Percentiles rank a stretch among this genome's conserved stretches.
Evolutionary conservation across 345 rosid genomes (phyloP).

Genomic region (Rhodamnia argentea): DNA sequence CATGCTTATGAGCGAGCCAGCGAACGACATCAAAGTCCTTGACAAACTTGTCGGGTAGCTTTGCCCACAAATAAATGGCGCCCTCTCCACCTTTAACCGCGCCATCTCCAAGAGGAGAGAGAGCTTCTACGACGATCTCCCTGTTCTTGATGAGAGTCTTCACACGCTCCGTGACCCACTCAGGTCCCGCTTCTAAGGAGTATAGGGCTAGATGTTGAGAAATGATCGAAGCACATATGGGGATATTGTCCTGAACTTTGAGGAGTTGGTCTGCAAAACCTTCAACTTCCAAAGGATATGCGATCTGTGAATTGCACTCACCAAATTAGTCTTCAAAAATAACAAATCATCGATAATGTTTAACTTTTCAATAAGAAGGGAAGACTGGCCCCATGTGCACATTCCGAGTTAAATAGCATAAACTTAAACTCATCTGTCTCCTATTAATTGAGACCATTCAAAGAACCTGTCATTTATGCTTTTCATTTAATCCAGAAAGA

Average conservation of each 20-base stretch:
- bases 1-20: conserved; percentile 83
- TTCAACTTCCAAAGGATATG: conserved; percentile 71
- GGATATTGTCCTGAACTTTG: conserved; percentile 93
- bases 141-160: conserved; percentile 69
- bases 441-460: background rate
- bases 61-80: conserved; percentile 89
- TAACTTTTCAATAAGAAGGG: background rate
- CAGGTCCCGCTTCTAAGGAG: conserved; percentile 66
- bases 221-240: conserved; percentile 77
- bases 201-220: conserved; percentile 77
- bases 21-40: conserved; percentile 55
- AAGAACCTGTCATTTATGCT: background rate
- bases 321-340: background rate
- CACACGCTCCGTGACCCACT: conserved; percentile 67
- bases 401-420: background rate
- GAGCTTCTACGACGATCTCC: conserved; percentile 65
- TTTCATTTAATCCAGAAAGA: background rate
- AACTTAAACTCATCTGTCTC: background rate
- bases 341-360: background rate
- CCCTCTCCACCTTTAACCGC: conserved; percentile 93
- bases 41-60: conserved; percentile 40
- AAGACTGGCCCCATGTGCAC: background rate
- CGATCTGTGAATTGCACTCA: conserved; percentile 43
- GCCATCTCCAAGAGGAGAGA: conserved; percentile 65
- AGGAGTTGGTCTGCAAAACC: conserved; percentile 62